Base-by-base conservation (phyloP, 441 rosid species). In the Erodium texanum region DNA sequence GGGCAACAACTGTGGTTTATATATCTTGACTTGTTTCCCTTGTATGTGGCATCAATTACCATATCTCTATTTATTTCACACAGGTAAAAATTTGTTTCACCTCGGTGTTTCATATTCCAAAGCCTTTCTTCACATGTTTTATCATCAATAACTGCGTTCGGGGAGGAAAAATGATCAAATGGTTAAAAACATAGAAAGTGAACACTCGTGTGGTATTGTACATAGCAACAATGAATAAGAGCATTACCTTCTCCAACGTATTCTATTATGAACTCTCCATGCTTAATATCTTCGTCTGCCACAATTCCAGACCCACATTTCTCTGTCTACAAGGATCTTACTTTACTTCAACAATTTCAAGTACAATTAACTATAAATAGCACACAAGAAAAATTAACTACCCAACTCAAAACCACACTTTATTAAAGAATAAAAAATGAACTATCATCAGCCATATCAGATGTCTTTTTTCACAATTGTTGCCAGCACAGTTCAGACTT, bases 61-160 rank as follows among this genome's bases (percentile, higher is more conserved):
- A 90, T 95, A 65, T 95, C 94, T 54, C 99, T 85, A 78, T 87
- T 92, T 71, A 95, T 95, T 85, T 92, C 97, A 78, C 99, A 92
- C 72, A 95, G 72, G 75, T 95, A 95, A 75, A 95, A 95, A 70
- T 93, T 92, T 68, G 91, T 95, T 82, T 92, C 98, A 22, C 98
- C 98, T 2, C 82, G 84, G 64, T 86, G 95, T 75, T 92, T 92
- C 99, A 92, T 90, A 73, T 82, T 86, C 98, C 99, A 95, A 71
- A 95, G 98, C 80, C 98, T 85, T 74, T 92, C 98, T 79, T 95
- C 99, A 73, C 98, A 95, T 24, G 96, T 92, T 79, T 87, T 92
- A 79, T 95, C 99, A 81, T 95, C 98, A 70, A 95, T 95, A 73
- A 95, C 98, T 94, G 83, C 77, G 12, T 76, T 38, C 58, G 7